phyloP scores from a whole-genome alignment of 148 eudicot genomes.

The Rhododendron griersonianum region DNA sequence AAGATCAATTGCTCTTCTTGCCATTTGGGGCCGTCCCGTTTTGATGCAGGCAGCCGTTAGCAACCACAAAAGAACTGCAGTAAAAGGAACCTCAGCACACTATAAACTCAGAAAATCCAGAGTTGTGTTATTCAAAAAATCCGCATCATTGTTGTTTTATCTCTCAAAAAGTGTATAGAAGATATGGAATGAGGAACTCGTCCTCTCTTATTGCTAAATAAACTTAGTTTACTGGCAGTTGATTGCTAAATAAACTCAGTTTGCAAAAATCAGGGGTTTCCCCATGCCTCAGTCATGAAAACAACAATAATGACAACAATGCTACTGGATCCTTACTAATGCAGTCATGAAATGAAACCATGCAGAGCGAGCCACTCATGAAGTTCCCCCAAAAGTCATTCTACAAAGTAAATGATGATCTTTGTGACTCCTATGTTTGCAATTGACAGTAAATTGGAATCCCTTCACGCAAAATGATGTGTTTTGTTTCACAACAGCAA shows the following conservation, averaged over 20 bases:
- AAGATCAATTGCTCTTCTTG: conserved; percentile 80
- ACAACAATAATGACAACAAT: neutral
- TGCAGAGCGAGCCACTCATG: neutral
- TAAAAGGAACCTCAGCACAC: neutral
- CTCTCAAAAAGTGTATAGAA: neutral
- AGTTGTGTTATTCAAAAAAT: neutral
- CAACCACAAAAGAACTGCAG: conserved; percentile 89
- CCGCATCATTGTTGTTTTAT: neutral
- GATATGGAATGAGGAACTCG: neutral
- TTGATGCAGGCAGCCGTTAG: conserved; percentile 96
- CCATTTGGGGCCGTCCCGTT: conserved; percentile 90
- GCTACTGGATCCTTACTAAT: neutral
- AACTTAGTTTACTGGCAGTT: neutral
- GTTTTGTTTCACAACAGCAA: neutral
- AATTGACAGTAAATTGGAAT: neutral
- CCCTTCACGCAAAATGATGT: neutral
- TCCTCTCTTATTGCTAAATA: neutral
- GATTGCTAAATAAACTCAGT: neutral
- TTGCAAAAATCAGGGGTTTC: neutral
- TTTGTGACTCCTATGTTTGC: neutral
- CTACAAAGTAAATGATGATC: neutral
- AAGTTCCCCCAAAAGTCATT: neutral
- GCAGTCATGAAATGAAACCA: neutral
- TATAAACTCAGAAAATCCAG: neutral
- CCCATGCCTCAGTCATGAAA: neutral